phyloP scores from a whole-genome alignment of 805 yeast species.

The Cyberlindnera euphorbiae region DNA sequence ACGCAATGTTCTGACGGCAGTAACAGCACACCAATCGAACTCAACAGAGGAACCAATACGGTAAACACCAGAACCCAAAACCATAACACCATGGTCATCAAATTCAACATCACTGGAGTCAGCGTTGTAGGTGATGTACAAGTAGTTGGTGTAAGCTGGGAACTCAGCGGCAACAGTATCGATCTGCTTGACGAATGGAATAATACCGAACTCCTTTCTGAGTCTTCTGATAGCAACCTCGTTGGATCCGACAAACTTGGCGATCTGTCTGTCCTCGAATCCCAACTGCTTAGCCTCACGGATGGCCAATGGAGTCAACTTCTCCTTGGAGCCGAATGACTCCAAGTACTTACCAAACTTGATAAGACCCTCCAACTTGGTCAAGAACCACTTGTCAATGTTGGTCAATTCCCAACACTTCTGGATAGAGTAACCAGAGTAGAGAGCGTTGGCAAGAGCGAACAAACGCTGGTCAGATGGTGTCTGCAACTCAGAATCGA shows the following conservation, averaged over 20 bases:
- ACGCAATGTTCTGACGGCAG: slow-evolving; percentile 91
- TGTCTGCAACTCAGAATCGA: slow-evolving; percentile 88
- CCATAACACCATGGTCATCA: slow-evolving; percentile 88
- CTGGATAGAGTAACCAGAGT: slow-evolving; percentile 88
- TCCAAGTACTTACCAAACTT: slow-evolving; percentile 61
- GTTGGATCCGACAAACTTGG: slow-evolving; percentile 54
- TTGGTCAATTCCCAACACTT: slow-evolving; percentile 86
- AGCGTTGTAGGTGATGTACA: slow-evolving; percentile 95
- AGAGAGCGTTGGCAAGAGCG: slow-evolving; percentile 95
- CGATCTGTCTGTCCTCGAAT: slow-evolving; percentile 92
- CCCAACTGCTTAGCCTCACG: slow-evolving; percentile 91
- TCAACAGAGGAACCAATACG: slow-evolving; percentile 98
- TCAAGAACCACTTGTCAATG: slow-evolving; percentile 93
- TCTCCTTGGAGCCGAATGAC: slow-evolving; percentile 47
- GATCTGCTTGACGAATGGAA: slow-evolving; percentile 93
- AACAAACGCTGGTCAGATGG: slow-evolving; percentile 97
- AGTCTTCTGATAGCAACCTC: slow-evolving; percentile 81
- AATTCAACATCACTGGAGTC: slow-evolving; percentile 58
- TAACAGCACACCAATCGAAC: slow-evolving; percentile 99
- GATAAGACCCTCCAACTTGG: slow-evolving; percentile 77
- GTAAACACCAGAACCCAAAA: slow-evolving; percentile 98
- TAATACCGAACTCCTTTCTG: slow-evolving; percentile 74
- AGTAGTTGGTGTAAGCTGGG: slow-evolving; percentile 94
- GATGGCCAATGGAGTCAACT: slow-evolving; percentile 57
- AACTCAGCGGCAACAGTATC: slow-evolving; percentile 98